Evolutionary conservation across 805 yeast genomes (phyloP), one percentile per base, ranked within the genome.

Genomic region (Candida broadrunensis): DNA sequence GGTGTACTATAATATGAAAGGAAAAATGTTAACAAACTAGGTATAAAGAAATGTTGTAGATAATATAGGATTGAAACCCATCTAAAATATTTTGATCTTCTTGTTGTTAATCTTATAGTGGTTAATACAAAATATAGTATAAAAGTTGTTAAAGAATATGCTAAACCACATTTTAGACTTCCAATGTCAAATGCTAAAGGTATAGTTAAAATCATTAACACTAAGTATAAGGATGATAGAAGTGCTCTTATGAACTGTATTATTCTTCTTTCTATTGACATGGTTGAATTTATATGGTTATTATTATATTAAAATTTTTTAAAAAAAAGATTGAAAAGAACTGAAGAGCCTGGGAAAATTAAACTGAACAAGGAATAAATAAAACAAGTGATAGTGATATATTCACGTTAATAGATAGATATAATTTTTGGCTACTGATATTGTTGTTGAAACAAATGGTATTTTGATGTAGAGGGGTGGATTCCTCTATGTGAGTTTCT

Each of bases 131-230:
- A 82, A 61, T 89, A 90, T 39, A 85, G 63, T 32, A 50, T 37
- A 42, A 63, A 59, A 33, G 77, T 67, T 40, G 87, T 77, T 36
- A 91, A 72, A 5, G 96, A 82, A 60, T 81, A 93, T 15, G 95
- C 80, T 44, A 93, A 67, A 1, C 99, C 99, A 63, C 98, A 91
- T 41, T 80, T 74, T 15, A 83, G 75, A 1, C 98, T 97, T 8
- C 98, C 98, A 29, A 88, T 84, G 55, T 91, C 96, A 63, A 93
- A 93, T 18, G 97, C 85, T 46, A 93, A 74, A 4, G 98, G 98
- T 5, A 93, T 85, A 2, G 97, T 85, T 23, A 90, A 70, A 21
- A 89, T 75, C 11, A 88, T 80, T 37, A 87, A 75, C 5, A 77
- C 59, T 39, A 88, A 67, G 54, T 89, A 88, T 23, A 85, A 61